Percentiles rank a stretch among this genome's conserved stretches.
phyloP scores from a whole-genome alignment of 306 rosid species.

The Elaeagnus macrophylla region DNA sequence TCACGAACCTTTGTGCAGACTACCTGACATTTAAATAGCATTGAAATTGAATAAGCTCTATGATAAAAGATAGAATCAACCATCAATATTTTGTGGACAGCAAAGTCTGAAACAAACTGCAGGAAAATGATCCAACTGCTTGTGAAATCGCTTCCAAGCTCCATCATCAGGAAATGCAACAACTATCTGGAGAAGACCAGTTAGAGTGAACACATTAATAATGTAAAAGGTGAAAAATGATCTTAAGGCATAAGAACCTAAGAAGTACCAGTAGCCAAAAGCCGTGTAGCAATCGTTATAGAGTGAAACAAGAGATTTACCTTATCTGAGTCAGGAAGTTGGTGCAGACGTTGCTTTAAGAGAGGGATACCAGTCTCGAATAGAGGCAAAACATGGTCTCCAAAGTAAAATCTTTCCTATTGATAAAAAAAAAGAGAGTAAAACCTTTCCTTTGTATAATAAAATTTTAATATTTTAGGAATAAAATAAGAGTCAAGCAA shows the following conservation, averaged over 20 bases:
- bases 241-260: not conserved
- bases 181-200: constrained; percentile 49
- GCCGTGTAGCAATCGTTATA: not conserved
- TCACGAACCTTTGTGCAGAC: constrained; percentile 90
- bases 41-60: not conserved
- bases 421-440: too few relatives aligned
- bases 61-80: constrained; percentile 1
- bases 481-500: too few relatives aligned
- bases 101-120: constrained; percentile 36
- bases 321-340: constrained; percentile 71
- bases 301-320: constrained; percentile 25
- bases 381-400: constrained; percentile 91
- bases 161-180: constrained; percentile 98
- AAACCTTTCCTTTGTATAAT: too few relatives aligned
- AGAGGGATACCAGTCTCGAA: constrained; percentile 96
- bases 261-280: not conserved
- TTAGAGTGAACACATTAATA: constrained; percentile 7
- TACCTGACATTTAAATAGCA: constrained; percentile 41
- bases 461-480: too few relatives aligned
- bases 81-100: constrained; percentile 1
- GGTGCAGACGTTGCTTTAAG: constrained; percentile 70
- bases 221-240: constrained; percentile 9
- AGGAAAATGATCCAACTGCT: constrained; percentile 66
- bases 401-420: constrained; percentile 98
- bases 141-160: constrained; percentile 98